phyloP scores from a whole-genome alignment of 208 protist species.

The Herpetomonas muscarum region DNA sequence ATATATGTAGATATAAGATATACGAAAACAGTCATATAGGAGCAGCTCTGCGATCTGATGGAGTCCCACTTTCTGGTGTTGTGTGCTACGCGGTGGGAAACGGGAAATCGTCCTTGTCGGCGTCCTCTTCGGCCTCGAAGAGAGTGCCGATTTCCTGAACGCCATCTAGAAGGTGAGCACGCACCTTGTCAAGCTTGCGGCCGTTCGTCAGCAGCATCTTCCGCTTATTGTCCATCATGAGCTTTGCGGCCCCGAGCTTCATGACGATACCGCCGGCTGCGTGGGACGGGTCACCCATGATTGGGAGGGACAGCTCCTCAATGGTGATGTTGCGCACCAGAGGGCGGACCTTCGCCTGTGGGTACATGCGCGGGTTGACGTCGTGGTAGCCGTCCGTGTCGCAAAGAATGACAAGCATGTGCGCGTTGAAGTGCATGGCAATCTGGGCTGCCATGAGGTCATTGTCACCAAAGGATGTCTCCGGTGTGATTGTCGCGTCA shows the following conservation, averaged over 20 bases:
- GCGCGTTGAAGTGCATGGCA: constrained; percentile 29
- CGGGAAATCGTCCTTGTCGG: too few species aligned
- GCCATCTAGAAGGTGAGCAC: constrained; percentile 17
- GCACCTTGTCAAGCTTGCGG: constrained; percentile 16
- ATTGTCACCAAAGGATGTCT: constrained; percentile 42
- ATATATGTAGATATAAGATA: too few species aligned
- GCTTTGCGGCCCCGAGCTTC: constrained; percentile 33
- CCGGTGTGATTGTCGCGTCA: constrained; percentile 33
- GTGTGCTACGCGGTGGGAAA: too few species aligned
- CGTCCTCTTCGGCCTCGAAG: too few species aligned
- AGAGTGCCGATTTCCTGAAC: constrained; percentile 16
- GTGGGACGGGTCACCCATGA: constrained; percentile 18
- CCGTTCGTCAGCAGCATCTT: constrained; percentile 28
- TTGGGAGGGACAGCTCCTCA: constrained; percentile 15
- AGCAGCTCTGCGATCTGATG: too few species aligned
- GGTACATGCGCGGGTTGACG: constrained; percentile 30
- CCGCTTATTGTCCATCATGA: constrained; percentile 16
- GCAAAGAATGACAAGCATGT: constrained; percentile 58
- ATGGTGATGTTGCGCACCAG: constrained; percentile 13
- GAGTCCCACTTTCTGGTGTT: too few species aligned
- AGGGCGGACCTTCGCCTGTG: constrained; percentile 17
- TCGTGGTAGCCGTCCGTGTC: constrained; percentile 58
- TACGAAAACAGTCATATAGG: too few species aligned
- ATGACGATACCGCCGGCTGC: constrained; percentile 35
- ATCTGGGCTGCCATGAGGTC: constrained; percentile 54